These are phyloP conservation scores for Mycosphaerella sp. DNA, from an alignment of 2,329 filamentous ascomycete genomes.

Conservation along the genomic window DNA sequence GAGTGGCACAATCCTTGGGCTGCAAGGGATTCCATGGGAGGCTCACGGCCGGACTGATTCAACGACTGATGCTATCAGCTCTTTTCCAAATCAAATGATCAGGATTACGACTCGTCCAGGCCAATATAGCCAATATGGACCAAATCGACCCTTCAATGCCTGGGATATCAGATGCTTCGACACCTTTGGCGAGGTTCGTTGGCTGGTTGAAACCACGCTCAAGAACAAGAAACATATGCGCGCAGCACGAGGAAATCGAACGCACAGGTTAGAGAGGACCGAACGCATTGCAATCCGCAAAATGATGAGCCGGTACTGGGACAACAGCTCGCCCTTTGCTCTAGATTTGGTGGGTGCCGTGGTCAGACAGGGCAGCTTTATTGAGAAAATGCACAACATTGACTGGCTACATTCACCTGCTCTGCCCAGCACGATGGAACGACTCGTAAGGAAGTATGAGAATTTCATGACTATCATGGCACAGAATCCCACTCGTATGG, in stretches of 20 bases:
- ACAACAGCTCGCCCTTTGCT: conserved; percentile 58
- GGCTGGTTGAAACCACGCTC: conserved; percentile 46
- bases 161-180: conserved; percentile 12
- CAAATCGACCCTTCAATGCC: conserved; percentile 16
- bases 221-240: conserved; percentile 36
- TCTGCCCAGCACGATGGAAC: conserved; percentile 55
- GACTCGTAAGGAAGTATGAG: conserved; percentile 58
- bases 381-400: conserved; percentile 67
- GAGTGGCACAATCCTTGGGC: conserved; percentile 60
- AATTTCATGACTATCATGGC: conserved; percentile 59
- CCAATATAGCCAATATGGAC: conserved; percentile 36
- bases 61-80: conserved; percentile 15
- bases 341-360: conserved; percentile 61
- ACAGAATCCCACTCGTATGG: conserved; percentile 41
- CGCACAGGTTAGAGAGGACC: conserved; percentile 8
- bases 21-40: conserved; percentile 46
- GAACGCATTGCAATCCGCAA: conserved; percentile 48
- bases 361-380: conserved; percentile 58
- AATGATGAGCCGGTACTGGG: conserved; percentile 67
- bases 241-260: conserved; percentile 27
- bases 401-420: conserved; percentile 73
- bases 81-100: conserved; percentile 36
- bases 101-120: conserved; percentile 22
- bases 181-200: conserved; percentile 38
- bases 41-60: conserved; percentile 25